Base-by-base conservation (phyloP, 108 stramenopile species). In the Skeletonema menzelii region DNA sequence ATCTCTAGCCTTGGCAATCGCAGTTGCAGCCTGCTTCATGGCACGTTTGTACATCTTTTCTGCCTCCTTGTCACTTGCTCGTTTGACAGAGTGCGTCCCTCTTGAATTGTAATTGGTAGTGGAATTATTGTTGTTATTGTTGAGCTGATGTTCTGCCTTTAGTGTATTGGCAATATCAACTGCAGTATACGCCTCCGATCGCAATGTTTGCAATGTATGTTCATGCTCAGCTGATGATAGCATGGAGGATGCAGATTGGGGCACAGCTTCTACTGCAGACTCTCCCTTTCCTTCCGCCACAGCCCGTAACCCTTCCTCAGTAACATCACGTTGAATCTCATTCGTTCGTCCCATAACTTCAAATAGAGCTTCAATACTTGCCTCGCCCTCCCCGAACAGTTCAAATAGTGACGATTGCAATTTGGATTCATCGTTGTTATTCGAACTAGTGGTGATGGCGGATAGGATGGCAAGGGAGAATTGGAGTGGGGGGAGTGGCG, bases 31-130 rank as follows among this genome's bases (percentile, higher is more conserved):
- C 8, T 76, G 80, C 67, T 86, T 88, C 26, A 82, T 64, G 15
- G 91, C 90, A 49, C 86, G 87, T 46, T 90, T 83, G 49, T 82
- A 82, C 15, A 65, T 27, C 53, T 94, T 94, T 66, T 83, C 75
- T 4, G 81, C 67, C 27, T 85, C 67, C 42, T 69, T 72, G 22
- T 91, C 88, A 67, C 85, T 88, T 38, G 72, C 61, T 5, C 87
- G 71, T 30, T 61, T 65, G 17, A 94, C 82, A 17, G 88, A 84
- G 73, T 93, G 89, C 11, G 89, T 92, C 26, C 73, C 84, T 13
- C 70, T 15, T n/a, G 73, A 22, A 58, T 62, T 22, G 49, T 38
- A 38, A 38, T 10, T 12, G 24, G 5, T 12, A 24, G n/a, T 27
- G 12, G 60, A 27, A 8, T 8, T 32, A 31, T 27, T 38, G 38